phyloP scores from a whole-genome alignment of 768 basidiomycete genomes.

The Russula virescens region DNA sequence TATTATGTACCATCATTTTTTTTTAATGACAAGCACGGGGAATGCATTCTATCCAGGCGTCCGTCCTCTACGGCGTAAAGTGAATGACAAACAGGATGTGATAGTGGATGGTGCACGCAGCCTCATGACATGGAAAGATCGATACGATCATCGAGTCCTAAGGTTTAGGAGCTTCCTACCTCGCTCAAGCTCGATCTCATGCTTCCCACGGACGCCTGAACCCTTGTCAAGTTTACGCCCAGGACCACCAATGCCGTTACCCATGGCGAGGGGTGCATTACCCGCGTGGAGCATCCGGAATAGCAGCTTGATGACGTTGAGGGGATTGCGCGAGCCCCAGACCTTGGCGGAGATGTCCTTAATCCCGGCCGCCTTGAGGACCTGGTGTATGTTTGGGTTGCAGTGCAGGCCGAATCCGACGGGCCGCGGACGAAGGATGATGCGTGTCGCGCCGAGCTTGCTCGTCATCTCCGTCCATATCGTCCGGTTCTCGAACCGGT shows the following conservation, averaged over 20 bases:
- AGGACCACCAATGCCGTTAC: constrained; percentile 71
- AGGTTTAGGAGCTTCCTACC: constrained; percentile 72
- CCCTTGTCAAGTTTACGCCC: constrained; percentile 72
- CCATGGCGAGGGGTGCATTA: constrained; percentile 72
- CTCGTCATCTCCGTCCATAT: constrained; percentile 83
- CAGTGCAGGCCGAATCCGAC: constrained; percentile 90
- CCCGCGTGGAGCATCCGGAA: constrained; percentile 83
- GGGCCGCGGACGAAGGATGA: constrained; percentile 76
- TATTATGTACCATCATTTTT: constrained; percentile 21
- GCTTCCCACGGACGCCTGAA: constrained; percentile 59
- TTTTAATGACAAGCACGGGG: constrained; percentile 16
- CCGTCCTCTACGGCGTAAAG: neutral
- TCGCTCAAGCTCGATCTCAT: constrained; percentile 73
- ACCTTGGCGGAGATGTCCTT: constrained; percentile 94
- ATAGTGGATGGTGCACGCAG: neutral
- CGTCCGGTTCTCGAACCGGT: constrained; percentile 93
- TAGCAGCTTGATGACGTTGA: constrained; percentile 81
- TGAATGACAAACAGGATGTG: constrained; percentile 8
- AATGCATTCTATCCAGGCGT: constrained; percentile 10
- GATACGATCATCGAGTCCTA: constrained; percentile 39
- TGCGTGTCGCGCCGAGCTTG: constrained; percentile 79
- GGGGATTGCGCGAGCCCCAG: constrained; percentile 83
- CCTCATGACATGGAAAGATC: constrained; percentile 7
- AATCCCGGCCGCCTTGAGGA: constrained; percentile 91
- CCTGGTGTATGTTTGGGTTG: constrained; percentile 82